Conservation (phyloP, 2,329 filamentous ascomycete species). For the Neonectria sp. region DNA sequence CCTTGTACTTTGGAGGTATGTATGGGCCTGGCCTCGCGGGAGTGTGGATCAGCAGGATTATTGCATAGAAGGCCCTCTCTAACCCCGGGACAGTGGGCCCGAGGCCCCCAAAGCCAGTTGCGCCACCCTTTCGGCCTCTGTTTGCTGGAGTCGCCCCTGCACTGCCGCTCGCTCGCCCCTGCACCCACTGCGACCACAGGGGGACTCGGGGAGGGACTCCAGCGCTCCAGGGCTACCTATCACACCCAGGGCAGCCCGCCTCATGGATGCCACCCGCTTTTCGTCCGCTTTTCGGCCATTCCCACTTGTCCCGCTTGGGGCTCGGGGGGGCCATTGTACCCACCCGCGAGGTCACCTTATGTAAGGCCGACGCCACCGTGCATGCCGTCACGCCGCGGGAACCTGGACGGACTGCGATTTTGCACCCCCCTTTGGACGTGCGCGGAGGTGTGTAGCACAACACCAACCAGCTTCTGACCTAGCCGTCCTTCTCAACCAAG, state of each 20-base stretch:
- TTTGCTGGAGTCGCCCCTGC: slow-evolving; percentile 19
- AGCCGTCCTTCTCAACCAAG: slow-evolving; percentile 1
- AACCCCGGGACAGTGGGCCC: slow-evolving; percentile 21
- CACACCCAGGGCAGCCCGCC: slow-evolving; percentile 6
- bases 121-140: slow-evolving; percentile 12
- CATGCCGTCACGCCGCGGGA: slow-evolving; percentile 27
- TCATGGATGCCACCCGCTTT: neutral
- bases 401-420: slow-evolving; percentile 1
- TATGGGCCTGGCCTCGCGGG: slow-evolving; percentile 19
- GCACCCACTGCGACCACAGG: slow-evolving; percentile 23
- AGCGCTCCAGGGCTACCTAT: slow-evolving; percentile 28
- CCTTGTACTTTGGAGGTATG: slow-evolving; percentile 26
- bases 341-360: slow-evolving; percentile 33
- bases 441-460: slow-evolving; percentile 10
- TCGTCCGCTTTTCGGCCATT: slow-evolving; percentile 2
- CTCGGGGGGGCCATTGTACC: slow-evolving; percentile 12
- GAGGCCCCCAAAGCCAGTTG: slow-evolving; percentile 7
- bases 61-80: slow-evolving; percentile 35
- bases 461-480: slow-evolving; percentile 21
- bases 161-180: neutral
- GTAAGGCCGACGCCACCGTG: slow-evolving; percentile 42
- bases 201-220: slow-evolving; percentile 17
- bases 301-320: slow-evolving; percentile 13
- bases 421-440: neutral
- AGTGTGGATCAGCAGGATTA: slow-evolving; percentile 51